phyloP scores from a whole-genome alignment of 371 early-diverging fungal species.

The Apophysomyces elegans region DNA sequence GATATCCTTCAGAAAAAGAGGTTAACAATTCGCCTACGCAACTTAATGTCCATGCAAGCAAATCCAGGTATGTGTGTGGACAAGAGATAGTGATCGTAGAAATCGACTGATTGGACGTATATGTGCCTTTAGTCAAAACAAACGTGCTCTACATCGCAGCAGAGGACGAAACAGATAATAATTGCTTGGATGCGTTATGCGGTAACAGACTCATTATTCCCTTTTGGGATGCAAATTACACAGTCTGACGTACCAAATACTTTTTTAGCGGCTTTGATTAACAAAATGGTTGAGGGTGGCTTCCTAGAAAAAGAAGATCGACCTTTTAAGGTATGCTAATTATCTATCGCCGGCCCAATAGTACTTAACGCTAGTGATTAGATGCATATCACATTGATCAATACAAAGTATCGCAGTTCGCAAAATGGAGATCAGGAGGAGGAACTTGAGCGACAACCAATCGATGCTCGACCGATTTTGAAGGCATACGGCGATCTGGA shows the following conservation, averaged over 20 bases:
- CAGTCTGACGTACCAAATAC: background rate
- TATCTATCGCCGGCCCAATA: too few relatives aligned
- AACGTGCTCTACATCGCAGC: slow-evolving; percentile 39
- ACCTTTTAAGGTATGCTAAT: slow-evolving; percentile 32
- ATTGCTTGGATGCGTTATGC: slow-evolving; percentile 23
- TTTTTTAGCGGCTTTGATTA: slow-evolving; percentile 24
- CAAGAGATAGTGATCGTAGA: background rate
- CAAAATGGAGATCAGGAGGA: background rate
- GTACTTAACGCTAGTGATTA: background rate
- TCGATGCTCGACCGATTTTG: slow-evolving; percentile 41
- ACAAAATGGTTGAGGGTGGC: slow-evolving; percentile 29
- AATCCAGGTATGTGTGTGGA: slow-evolving; percentile 23
- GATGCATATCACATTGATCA: slow-evolving; percentile 36
- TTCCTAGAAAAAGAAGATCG: slow-evolving; percentile 36
- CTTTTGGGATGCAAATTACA: too few relatives aligned
- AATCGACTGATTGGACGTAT: background rate
- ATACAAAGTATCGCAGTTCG: slow-evolving; percentile 19
- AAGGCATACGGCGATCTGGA: slow-evolving; percentile 29
- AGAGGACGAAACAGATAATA: slow-evolving; percentile 31
- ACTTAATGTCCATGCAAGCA: slow-evolving; percentile 26
- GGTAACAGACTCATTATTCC: slow-evolving; percentile 10
- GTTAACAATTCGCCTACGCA: slow-evolving; percentile 24
- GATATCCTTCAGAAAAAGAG: slow-evolving; percentile 13
- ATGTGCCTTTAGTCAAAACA: slow-evolving; percentile 26
- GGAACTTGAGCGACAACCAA: slow-evolving; percentile 17